Evolutionary conservation across 139 green algal species (phyloP), one percentile per base, ranked within the genome.

Genomic region (Chlamydomonas schloesseri): DNA sequence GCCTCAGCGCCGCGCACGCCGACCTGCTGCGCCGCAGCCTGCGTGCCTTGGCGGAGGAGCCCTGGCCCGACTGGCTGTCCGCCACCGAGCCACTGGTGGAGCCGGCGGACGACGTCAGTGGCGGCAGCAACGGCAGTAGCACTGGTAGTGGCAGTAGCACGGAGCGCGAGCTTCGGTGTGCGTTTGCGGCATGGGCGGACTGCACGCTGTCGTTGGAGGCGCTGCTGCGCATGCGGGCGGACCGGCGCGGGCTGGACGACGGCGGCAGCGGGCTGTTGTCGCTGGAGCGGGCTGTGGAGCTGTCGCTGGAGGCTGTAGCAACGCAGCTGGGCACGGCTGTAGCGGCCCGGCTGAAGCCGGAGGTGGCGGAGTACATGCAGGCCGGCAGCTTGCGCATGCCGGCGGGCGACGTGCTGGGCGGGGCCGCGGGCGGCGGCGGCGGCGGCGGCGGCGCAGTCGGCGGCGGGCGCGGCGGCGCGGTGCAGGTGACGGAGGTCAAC

Each of bases 61-160:
- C 84, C 13, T 89, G 84, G 84, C 84, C 84, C 1, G 17, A 29
- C 18, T 89, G 84, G 84, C 67, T 89, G 60, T 1, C 50, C 26
- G 83, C 73, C 26, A 37, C 60, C 13, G 6, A 2, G 3, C 4
- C 10, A 18, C 37, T 82, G 62, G 72, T 57, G 34, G 57, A 34
- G 20, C 28, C 46, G 15, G 58, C 10, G 11, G 24, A 36, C 26
- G 6, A 58, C 21, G 36, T 23, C 36, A 36, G 75, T 23, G 3
- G 34, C 29, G 28, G n/a, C 42, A 29, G 17, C 29, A 10, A 10
- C 46, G 15, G 26, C 0, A 55, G 70, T 3, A 57, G 42, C 10
- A 4, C 4, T 29, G 46, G 42, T 5, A 64, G 50, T n/a, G 47
- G 26, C 8, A 26, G 55, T 2, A 24, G 2, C 18, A 24, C 60